A percentile compares a stretch with the other conserved stretches of the same genome.
Conservation (phyloP, 1,284 basidiomycete genomes). For the Apiotrichum veenhuisii region DNA sequence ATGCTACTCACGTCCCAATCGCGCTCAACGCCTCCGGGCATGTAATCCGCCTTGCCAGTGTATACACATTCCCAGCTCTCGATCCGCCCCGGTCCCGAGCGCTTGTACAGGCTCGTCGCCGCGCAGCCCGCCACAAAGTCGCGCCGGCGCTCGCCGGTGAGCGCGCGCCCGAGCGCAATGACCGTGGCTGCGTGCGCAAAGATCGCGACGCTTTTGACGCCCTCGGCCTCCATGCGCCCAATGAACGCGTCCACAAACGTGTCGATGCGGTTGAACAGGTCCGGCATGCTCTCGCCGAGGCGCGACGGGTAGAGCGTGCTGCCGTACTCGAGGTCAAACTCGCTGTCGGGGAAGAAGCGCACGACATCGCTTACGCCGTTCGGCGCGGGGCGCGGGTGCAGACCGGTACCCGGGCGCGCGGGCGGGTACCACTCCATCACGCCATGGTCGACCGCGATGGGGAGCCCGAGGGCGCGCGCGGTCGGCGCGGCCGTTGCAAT, state of each 20-base stretch:
- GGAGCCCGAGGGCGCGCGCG: constrained; percentile 19
- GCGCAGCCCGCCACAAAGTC: constrained; percentile 46
- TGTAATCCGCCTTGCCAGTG: constrained; percentile 44
- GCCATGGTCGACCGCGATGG: constrained; percentile 16
- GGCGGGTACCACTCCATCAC: constrained; percentile 14
- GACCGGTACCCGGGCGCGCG: constrained; percentile 24
- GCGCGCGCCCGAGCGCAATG: constrained; percentile 46
- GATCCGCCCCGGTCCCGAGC: constrained; percentile 15
- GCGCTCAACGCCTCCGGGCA: constrained; percentile 46
- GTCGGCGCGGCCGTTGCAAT: constrained; percentile 53
- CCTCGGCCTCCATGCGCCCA: constrained; percentile 38
- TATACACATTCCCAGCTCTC: constrained; percentile 36
- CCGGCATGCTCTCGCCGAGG: constrained; percentile 49
- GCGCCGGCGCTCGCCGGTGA: constrained; percentile 18
- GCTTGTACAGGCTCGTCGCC: constrained; percentile 41
- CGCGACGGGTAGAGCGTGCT: constrained; percentile 51
- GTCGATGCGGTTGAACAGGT: constrained; percentile 46
- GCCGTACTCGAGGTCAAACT: constrained; percentile 37
- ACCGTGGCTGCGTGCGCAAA: constrained; percentile 54
- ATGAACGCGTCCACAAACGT: constrained; percentile 42
- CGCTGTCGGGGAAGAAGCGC: constrained; percentile 32
- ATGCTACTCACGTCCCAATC: constrained; percentile 42
- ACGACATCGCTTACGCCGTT: constrained; percentile 24
- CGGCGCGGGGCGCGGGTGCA: constrained; percentile 43
- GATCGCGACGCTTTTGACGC: constrained; percentile 47